Evolutionary conservation across 352 stramenopile genomes (phyloP).

Genomic region (Phytophthora brassicae): DNA sequence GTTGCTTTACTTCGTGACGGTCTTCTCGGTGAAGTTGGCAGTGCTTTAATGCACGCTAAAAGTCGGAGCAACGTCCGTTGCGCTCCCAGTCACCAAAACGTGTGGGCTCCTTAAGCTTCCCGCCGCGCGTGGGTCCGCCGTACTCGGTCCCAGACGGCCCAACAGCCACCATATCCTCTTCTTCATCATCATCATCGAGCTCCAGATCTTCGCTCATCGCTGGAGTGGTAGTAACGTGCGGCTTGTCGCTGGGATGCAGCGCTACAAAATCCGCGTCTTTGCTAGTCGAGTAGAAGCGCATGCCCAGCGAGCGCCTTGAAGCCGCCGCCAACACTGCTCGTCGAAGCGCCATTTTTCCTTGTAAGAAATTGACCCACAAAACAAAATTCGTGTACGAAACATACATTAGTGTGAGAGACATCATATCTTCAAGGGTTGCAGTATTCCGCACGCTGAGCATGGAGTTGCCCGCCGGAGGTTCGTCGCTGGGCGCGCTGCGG

Average conservation of each 20-base stretch:
- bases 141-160: constrained; percentile 91
- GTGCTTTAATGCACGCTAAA: constrained; percentile 71
- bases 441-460: constrained; percentile 2
- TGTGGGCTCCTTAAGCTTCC: constrained; percentile 94
- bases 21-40: too few species aligned
- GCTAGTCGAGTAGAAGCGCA: constrained; percentile 33
- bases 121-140: constrained; percentile 92
- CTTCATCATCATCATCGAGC: constrained; percentile 72
- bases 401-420: too few species aligned
- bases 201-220: constrained; percentile 17
- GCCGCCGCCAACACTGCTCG: constrained; percentile 4
- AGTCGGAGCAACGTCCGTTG: constrained; percentile 96
- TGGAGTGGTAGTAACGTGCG: constrained; percentile 25
- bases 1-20: too few species aligned
- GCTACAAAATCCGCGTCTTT: constrained; percentile 44
- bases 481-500: constrained; percentile 31
- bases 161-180: constrained; percentile 94
- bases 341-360: constrained; percentile 26
- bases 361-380: too few species aligned
- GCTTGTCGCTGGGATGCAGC: constrained; percentile 27
- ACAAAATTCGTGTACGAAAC: too few species aligned
- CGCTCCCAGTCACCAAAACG: constrained; percentile 98
- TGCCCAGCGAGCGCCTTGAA: constrained; percentile 4
- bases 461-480: constrained; percentile 4
- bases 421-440: constrained; percentile 26